Conservation (phyloP, 2,329 filamentous ascomycete species). For the Fonsecaea multimorphosa region DNA sequence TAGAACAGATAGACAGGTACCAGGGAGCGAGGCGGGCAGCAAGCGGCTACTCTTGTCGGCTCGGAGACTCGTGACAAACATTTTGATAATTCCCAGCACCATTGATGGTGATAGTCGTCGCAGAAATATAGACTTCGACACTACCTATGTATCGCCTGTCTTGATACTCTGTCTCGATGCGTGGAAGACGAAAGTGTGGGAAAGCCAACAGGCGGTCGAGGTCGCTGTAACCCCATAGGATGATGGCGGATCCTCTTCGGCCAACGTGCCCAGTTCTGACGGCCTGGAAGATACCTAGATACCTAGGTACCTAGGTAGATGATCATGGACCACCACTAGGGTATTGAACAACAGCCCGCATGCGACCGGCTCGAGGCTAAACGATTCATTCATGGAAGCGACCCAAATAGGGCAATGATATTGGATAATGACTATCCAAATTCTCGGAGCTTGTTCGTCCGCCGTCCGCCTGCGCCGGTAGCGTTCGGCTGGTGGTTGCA, state of each 20-base stretch:
- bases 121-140: neutral
- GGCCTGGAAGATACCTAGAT: no score
- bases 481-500: neutral
- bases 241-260: neutral
- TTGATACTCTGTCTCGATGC: neutral
- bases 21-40: neutral
- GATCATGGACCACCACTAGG: no score
- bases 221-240: neutral
- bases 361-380: slow-evolving; percentile 8
- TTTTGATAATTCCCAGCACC: neutral
- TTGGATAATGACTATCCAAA: neutral
- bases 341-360: no score
- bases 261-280: neutral
- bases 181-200: neutral
- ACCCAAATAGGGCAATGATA: neutral
- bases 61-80: neutral
- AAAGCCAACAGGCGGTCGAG: neutral
- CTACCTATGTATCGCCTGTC: neutral
- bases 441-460: slow-evolving; percentile 6
- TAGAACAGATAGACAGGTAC: slow-evolving; percentile 8
- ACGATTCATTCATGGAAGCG: neutral
- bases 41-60: neutral
- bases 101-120: neutral
- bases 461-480: neutral
- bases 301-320: no score